Conservation (phyloP, 345 rosid genomes). For the Gossypioides kirkii region DNA sequence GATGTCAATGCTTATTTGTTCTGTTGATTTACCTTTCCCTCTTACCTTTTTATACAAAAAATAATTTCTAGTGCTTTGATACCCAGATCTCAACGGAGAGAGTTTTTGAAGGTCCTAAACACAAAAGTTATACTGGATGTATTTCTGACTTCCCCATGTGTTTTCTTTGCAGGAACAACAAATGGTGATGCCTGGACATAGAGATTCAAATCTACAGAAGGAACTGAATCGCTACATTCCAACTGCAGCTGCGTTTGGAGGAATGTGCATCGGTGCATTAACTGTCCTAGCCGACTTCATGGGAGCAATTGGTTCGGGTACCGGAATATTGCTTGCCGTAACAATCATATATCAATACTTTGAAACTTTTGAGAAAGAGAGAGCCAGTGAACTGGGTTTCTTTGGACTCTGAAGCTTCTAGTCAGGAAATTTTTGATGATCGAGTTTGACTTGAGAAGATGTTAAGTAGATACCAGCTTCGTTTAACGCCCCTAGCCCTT, state of each 20-base stretch:
- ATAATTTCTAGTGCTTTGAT: background rate
- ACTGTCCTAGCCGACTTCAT: slow-evolving; percentile 71
- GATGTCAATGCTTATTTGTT: background rate
- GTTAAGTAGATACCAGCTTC: background rate
- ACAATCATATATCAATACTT: slow-evolving; percentile 68
- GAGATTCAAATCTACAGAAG: slow-evolving; percentile 65
- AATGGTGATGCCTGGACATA: slow-evolving; percentile 83
- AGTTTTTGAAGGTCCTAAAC: background rate
- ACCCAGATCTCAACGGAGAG: background rate
- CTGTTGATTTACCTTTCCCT: background rate
- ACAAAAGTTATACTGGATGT: background rate
- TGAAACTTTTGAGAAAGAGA: slow-evolving; percentile 72
- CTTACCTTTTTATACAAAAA: background rate
- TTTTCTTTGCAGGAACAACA: slow-evolving; percentile 54
- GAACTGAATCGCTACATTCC: slow-evolving; percentile 75
- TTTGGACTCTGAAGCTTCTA: slow-evolving; percentile 43
- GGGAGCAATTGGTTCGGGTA: slow-evolving; percentile 83
- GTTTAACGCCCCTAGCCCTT: background rate
- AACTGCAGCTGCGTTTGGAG: slow-evolving; percentile 74
- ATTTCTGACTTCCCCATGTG: slow-evolving; percentile 14
- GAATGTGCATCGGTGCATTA: slow-evolving; percentile 74
- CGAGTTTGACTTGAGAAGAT: background rate
- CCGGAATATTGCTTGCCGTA: slow-evolving; percentile 65
- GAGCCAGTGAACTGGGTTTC: slow-evolving; percentile 70
- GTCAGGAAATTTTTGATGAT: background rate